These are phyloP conservation scores for Aspergillus sp. DNA, from an alignment of 2,329 filamentous ascomycete species.

Conservation along the genomic window DNA sequence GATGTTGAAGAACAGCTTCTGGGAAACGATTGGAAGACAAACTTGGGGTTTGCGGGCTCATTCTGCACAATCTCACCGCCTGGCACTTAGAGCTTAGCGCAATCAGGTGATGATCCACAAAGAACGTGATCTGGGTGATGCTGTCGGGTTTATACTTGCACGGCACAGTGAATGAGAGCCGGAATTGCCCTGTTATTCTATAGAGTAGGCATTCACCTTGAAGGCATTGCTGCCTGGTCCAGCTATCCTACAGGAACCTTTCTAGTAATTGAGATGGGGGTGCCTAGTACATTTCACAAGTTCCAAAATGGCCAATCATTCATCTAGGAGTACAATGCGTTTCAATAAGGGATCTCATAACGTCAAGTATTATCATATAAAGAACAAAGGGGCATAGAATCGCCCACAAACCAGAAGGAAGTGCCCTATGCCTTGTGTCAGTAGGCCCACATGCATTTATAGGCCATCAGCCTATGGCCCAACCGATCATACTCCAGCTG, in stretches of 20 bases:
- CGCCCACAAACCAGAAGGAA: not conserved
- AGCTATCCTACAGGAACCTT: not conserved
- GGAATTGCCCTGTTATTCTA: too few relatives aligned
- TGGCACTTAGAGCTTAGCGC: slow-evolving; percentile 14
- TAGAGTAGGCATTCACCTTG: too few relatives aligned
- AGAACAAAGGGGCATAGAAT: slow-evolving; percentile 8
- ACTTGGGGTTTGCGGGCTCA: slow-evolving; percentile 19
- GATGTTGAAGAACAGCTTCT: not conserved
- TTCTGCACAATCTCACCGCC: slow-evolving; percentile 33
- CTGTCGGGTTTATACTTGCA: not conserved
- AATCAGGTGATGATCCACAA: not conserved
- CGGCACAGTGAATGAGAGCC: not conserved
- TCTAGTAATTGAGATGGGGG: not conserved
- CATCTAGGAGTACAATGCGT: slow-evolving; percentile 3
- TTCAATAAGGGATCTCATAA: slow-evolving; percentile 6
- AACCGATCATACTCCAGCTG: slow-evolving; percentile 83
- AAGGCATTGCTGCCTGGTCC: not conserved
- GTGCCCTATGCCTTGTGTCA: slow-evolving; percentile 25
- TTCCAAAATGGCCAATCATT: not conserved
- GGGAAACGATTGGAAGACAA: slow-evolving; percentile 11
- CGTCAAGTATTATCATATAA: slow-evolving; percentile 11
- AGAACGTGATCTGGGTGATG: too few relatives aligned
- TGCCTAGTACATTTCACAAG: not conserved
- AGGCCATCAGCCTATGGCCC: slow-evolving; percentile 76
- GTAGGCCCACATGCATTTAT: slow-evolving; percentile 70